These are phyloP conservation scores for Tulasnella calospora DNA, from an alignment of 768 basidiomycete genomes.

Conservation along the genomic window DNA sequence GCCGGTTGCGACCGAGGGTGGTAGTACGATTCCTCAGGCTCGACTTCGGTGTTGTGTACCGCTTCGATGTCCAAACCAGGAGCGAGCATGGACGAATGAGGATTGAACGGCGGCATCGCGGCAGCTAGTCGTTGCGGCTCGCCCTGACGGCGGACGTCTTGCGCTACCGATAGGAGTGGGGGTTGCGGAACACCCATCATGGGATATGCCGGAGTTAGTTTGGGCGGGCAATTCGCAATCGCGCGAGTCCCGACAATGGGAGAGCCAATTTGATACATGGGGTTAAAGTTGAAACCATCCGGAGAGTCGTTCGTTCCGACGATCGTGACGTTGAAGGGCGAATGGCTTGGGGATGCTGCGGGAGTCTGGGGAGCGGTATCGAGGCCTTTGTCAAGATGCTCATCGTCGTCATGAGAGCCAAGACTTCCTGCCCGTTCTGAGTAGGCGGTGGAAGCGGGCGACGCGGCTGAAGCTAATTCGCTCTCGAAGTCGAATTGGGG, in stretches of 20 bases:
- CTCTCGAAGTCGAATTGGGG: constrained; percentile 7
- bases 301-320: neutral
- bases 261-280: constrained; percentile 3
- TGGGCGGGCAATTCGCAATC: neutral
- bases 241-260: neutral
- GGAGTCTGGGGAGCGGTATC: constrained; percentile 14
- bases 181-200: constrained; percentile 9
- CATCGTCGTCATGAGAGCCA: constrained; percentile 11
- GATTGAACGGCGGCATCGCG: neutral
- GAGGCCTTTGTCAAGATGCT: constrained; percentile 11
- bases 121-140: neutral
- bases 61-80: neutral
- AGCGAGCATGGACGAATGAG: neutral
- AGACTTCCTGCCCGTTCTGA: constrained; percentile 11
- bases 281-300: constrained; percentile 3
- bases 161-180: neutral
- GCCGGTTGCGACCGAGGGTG: neutral
- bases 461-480: constrained; percentile 16
- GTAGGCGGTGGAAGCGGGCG: constrained; percentile 14
- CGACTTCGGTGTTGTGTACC: neutral
- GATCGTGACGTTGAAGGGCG: constrained; percentile 18
- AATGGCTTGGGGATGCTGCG: constrained; percentile 5
- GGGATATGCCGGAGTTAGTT: constrained; percentile 2
- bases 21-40: constrained; percentile 9
- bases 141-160: neutral